phyloP scores from a whole-genome alignment of 441 rosid genomes.

The Adansonia grandidieri region DNA sequence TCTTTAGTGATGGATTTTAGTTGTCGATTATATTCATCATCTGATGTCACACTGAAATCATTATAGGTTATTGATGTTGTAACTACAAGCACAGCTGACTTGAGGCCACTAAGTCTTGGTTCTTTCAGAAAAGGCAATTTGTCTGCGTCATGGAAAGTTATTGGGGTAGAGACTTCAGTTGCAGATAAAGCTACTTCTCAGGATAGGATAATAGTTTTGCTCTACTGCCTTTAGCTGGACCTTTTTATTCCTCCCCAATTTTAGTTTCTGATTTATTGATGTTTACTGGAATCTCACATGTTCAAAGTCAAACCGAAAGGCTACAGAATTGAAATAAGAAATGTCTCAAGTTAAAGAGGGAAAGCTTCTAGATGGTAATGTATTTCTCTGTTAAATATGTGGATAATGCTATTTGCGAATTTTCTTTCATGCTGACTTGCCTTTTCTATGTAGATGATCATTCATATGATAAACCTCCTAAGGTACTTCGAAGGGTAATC shows the following conservation, averaged over 20 bases:
- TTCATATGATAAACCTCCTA: constrained; percentile 68
- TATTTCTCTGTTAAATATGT: constrained; percentile 18
- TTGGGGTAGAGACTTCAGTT: constrained; percentile 43
- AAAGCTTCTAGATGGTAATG: constrained; percentile 42
- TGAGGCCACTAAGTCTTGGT: constrained; percentile 87
- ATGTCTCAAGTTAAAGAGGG: constrained; percentile 44
- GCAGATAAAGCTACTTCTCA: constrained; percentile 41
- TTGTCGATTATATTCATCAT: neutral
- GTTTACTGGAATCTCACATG: constrained; percentile 27
- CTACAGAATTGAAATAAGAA: constrained; percentile 42
- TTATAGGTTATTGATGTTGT: constrained; percentile 78
- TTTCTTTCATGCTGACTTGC: constrained; percentile 32
- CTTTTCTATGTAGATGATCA: constrained; percentile 47
- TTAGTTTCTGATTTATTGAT: constrained; percentile 8
- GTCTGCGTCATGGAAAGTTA: constrained; percentile 79
- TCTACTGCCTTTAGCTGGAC: constrained; percentile 16
- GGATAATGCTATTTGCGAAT: no score
- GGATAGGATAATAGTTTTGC: constrained; percentile 50
- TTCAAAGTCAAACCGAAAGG: constrained; percentile 46
- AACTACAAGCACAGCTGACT: constrained; percentile 70
- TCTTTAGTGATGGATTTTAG: neutral
- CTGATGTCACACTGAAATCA: constrained; percentile 21
- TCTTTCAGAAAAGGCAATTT: constrained; percentile 68
- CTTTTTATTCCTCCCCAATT: constrained; percentile 23
- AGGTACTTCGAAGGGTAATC: constrained; percentile 76